Evolutionary conservation across 108 stramenopile genomes (phyloP).

Genomic region (Phaeodactylum tricornutum): DNA sequence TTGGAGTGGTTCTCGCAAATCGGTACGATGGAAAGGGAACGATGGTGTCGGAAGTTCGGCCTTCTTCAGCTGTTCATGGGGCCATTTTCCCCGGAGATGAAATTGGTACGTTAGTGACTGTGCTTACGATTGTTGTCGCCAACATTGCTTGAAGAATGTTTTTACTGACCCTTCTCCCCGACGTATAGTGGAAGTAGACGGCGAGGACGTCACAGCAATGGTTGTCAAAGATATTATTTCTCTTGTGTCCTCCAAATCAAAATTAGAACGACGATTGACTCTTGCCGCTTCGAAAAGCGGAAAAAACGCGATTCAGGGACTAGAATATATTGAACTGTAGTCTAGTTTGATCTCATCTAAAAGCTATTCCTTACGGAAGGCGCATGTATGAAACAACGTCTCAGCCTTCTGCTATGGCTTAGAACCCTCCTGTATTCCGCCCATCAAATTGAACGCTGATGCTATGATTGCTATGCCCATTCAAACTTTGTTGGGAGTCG

Average conservation of each 20-base stretch:
- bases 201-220: constrained; percentile 45
- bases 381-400: background rate
- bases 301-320: background rate
- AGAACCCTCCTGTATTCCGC: background rate
- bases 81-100: constrained; percentile 30
- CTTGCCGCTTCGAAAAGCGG: constrained; percentile 22
- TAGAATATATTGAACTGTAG: background rate
- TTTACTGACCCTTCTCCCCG: background rate
- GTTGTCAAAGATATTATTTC: constrained; percentile 48
- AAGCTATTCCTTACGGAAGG: background rate
- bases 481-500: background rate
- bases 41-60: constrained; percentile 26
- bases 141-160: background rate
- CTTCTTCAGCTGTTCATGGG: constrained; percentile 14
- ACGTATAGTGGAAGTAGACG: constrained; percentile 41
- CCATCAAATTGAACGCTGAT: constrained; percentile 2
- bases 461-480: background rate
- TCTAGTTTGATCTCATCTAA: background rate
- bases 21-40: constrained; percentile 38
- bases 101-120: constrained; percentile 11
- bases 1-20: constrained; percentile 63
- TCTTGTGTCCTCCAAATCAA: constrained; percentile 31
- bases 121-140: background rate
- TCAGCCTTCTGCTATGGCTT: background rate
- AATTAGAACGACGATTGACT: constrained; percentile 34